Base-by-base conservation (phyloP, 805 yeast species). In the Metschnikowia picachoensis region DNA sequence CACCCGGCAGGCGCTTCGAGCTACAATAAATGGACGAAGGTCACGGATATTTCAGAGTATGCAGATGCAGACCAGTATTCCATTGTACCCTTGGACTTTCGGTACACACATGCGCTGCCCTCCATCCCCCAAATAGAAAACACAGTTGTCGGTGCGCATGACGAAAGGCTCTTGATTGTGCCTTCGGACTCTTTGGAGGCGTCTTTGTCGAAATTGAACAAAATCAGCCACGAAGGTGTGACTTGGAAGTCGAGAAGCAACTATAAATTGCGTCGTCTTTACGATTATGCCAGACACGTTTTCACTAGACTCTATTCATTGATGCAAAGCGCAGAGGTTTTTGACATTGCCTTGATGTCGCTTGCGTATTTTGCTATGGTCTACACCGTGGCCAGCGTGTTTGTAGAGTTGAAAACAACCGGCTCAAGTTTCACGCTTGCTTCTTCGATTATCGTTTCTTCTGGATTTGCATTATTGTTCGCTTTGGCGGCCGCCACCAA, bases 401-500 rank as follows among this genome's bases (percentile, higher is more conserved):
- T 87, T 57, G 58, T 79, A 48, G 90, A 88, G 55, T 84, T 92
- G 94, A 74, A 74, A 42, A 70, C 74, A 42, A 70, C 84, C 28
- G 97, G 96, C 28, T 88, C 97, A 29, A 85, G 80, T 56, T 83
- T 88, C 58, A 89, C 96, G 95, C 75, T 94, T 43, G 92, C 86
- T 9, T 77, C 87, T 55, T 80, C 95, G 13, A 83, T 95, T 4
- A 66, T 92, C 33, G 70, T 85, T 28, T 82, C 92, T 11, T 86
- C 96, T 3, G 78, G 84, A 20, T 85, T 87, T 67, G 95, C 96
- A 2, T 85, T 94, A 58, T 70, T 89, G 47, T 79, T 87, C 54
- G 96, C 97, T 2, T 62, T 72, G 48, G 73, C 86, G 39, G 80
- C 79, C 49, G 69, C 84, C 41, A 77, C 80, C 30, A 74, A 76